Percentiles rank a stretch among this genome's conserved stretches.
These are phyloP conservation scores for Syzygium malaccense DNA, from an alignment of 441 rosid genomes.

Conservation along the genomic window DNA sequence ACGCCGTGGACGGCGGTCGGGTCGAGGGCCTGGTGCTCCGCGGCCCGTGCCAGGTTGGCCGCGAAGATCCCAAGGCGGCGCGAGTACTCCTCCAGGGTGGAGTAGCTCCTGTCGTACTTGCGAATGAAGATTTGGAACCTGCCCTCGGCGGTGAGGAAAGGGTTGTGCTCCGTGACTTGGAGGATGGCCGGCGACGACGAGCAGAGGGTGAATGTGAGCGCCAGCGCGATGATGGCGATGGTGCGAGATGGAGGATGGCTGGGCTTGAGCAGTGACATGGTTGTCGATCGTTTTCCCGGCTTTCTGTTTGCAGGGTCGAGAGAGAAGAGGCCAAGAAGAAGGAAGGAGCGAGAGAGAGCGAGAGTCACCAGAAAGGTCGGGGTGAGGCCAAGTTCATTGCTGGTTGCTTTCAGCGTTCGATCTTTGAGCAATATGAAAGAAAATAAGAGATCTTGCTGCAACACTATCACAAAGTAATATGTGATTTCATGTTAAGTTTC, in stretches of 20 bases:
- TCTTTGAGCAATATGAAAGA: neutral
- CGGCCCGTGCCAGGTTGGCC: constrained; percentile 58
- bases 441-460: neutral
- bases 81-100: constrained; percentile 52
- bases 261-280: neutral
- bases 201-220: neutral
- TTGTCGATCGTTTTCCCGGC: neutral
- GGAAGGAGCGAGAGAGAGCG: no score
- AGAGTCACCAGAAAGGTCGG: neutral
- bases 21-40: constrained; percentile 67
- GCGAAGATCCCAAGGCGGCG: constrained; percentile 67
- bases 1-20: constrained; percentile 75
- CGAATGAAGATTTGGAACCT: constrained; percentile 45
- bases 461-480: no score
- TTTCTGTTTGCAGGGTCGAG: neutral
- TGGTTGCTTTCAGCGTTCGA: neutral
- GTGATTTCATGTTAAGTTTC: no score
- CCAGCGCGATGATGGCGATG: neutral
- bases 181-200: constrained; percentile 2
- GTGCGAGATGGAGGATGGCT: neutral
- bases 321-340: neutral
- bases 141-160: constrained; percentile 38
- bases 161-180: constrained; percentile 41
- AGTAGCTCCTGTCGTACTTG: constrained; percentile 47
- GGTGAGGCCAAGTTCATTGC: neutral